Conservation (phyloP, 1,284 basidiomycete genomes). For the Ustanciosporium gigantosporum region DNA sequence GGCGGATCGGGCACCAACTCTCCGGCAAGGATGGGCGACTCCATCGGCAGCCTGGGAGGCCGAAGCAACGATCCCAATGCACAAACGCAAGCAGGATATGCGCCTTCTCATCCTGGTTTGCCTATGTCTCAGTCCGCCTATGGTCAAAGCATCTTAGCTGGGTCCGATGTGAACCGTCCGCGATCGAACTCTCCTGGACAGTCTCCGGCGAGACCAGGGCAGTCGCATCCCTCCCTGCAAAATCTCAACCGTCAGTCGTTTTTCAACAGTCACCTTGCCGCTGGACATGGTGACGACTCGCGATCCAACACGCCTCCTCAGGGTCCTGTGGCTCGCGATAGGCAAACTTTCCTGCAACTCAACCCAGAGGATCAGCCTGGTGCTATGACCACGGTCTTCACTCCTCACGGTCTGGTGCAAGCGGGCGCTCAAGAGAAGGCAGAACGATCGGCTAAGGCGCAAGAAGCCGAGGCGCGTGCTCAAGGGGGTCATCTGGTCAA, state of each 20-base stretch:
- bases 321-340: slow-evolving; percentile 21
- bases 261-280: slow-evolving; percentile 46
- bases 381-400: slow-evolving; percentile 68
- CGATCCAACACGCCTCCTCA: slow-evolving; percentile 42
- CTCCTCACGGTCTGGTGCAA: slow-evolving; percentile 88
- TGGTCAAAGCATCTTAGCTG: slow-evolving; percentile 9
- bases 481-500: slow-evolving; percentile 87
- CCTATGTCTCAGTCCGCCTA: slow-evolving; percentile 23
- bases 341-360: slow-evolving; percentile 55
- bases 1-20: slow-evolving; percentile 1
- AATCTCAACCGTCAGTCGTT: slow-evolving; percentile 42
- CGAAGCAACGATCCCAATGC: slow-evolving; percentile 5
- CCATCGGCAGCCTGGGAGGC: slow-evolving; percentile 19
- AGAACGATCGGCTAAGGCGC: slow-evolving; percentile 89
- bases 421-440: slow-evolving; percentile 93
- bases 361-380: slow-evolving; percentile 52
- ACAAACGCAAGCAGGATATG: slow-evolving; percentile 2
- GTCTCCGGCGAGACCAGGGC: slow-evolving; percentile 13
- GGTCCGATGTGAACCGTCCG: not conserved
- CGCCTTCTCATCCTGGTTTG: no score
- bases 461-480: slow-evolving; percentile 88
- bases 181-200: slow-evolving; percentile 25
- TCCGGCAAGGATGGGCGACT: slow-evolving; percentile 15
- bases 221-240: slow-evolving; percentile 28
- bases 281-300: slow-evolving; percentile 40